phyloP scores from a whole-genome alignment of 1,284 basidiomycete species.

The Leccinum griseonigrum region DNA sequence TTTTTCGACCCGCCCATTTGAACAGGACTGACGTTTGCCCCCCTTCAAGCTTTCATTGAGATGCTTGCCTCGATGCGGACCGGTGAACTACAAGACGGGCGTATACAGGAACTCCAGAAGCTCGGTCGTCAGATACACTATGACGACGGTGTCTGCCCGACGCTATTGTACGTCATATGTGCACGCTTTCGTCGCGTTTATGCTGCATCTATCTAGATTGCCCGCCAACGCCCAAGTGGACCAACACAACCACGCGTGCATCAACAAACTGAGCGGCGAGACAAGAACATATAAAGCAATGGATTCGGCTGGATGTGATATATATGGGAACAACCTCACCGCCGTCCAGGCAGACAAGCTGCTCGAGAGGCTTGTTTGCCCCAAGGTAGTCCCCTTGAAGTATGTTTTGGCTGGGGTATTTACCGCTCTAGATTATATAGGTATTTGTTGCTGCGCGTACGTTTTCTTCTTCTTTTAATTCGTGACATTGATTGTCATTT shows the following conservation, averaged over 20 bases:
- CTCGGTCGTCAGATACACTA: slow-evolving; percentile 46
- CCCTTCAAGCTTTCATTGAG: slow-evolving; percentile 54
- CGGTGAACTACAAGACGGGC: slow-evolving; percentile 41
- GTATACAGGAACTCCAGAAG: slow-evolving; percentile 39
- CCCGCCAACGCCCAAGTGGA: slow-evolving; percentile 30
- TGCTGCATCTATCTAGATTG: slow-evolving; percentile 15
- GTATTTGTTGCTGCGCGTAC: slow-evolving; percentile 62
- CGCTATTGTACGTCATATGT: slow-evolving; percentile 48
- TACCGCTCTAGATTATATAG: too few species aligned
- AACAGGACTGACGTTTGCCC: not conserved
- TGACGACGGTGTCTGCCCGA: slow-evolving; percentile 57
- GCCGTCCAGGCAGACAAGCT: slow-evolving; percentile 22
- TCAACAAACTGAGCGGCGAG: slow-evolving; percentile 18
- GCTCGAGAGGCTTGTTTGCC: slow-evolving; percentile 34
- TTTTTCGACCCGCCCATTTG: not conserved
- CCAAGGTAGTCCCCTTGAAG: slow-evolving; percentile 32
- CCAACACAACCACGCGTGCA: slow-evolving; percentile 19
- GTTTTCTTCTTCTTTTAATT: not conserved
- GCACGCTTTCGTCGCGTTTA: not conserved
- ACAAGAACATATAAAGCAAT: slow-evolving; percentile 20
- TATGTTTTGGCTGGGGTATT: too few species aligned
- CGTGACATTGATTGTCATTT: not conserved
- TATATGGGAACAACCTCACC: slow-evolving; percentile 20
- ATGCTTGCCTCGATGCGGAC: slow-evolving; percentile 76
- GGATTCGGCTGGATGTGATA: slow-evolving; percentile 27